Base-by-base conservation (phyloP, 2,329 filamentous ascomycete species). In the Cercospora sp. region DNA sequence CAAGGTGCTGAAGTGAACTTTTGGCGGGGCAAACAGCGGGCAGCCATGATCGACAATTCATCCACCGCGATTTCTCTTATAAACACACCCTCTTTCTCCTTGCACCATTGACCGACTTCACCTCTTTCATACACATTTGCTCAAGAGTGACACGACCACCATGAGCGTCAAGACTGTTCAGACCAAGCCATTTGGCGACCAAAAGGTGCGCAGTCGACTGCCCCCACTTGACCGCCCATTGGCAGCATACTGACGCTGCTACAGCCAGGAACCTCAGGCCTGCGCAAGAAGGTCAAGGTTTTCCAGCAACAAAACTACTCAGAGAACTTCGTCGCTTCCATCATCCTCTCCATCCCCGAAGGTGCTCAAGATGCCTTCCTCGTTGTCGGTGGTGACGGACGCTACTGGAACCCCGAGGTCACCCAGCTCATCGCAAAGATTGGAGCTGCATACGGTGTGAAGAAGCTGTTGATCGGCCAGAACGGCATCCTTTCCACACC, bases 391-490 rank as follows among this genome's bases (percentile, higher is more conserved):
- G 95, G 95, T 77, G 95, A 99, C 85, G 95, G 95, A 70, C 91
- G 95, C 73, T 99, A 89, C 87, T 98, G 91, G 88, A 99, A 99
- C 84, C 91, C 94, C 57, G 94, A 98, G 81, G 94, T 96, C 70
- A 91, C 96, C 75, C 94, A 98, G 83, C 83, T 96, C 82, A 98
- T 98, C 80, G 94, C 94, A 75, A 97, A 97, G 86, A 98, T 99
- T 77, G 90, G 93, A 80, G 91, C 93, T 74, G 95, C 94, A 64
- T 98, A 99, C 79, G 95, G 95, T 71, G 95, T 98, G 79, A 98
- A 97, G 91, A 99, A 98, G 89, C 89, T 99, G 66, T 82, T 99
- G 78, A 91, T 99, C 83, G 95, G 95, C 70, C 94, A 97, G 82
- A 86, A 97, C 81, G 95, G 95, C 80, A 98, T 99, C 78, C 87